Percentiles rank a stretch among this genome's conserved stretches.
These are phyloP conservation scores for Penicillium longicatenatum DNA, from an alignment of 495 filamentous ascomycete species.

Conservation along the genomic window DNA sequence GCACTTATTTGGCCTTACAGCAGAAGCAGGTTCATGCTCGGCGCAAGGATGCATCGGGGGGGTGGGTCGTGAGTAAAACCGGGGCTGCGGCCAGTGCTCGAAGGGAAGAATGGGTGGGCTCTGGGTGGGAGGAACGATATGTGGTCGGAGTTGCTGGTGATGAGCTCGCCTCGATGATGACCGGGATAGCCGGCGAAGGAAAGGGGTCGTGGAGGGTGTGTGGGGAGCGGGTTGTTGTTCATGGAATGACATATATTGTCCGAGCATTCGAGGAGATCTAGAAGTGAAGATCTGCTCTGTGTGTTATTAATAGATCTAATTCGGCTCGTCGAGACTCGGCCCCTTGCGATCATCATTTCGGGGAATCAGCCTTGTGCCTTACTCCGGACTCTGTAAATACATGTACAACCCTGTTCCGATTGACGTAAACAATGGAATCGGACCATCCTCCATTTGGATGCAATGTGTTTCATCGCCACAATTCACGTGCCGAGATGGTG, in stretches of 20 bases:
- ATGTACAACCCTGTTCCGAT: too few relatives aligned
- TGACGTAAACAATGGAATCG: not conserved
- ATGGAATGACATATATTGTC: conserved; percentile 34
- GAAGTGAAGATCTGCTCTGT: not conserved
- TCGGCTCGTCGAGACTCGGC: not conserved
- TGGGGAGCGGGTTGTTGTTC: conserved; percentile 18
- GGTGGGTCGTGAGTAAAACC: conserved; percentile 24
- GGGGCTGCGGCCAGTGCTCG: conserved; percentile 38
- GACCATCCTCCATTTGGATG: not conserved
- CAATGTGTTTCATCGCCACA: not conserved
- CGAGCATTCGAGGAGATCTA: conserved; percentile 35
- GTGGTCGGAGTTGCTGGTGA: conserved; percentile 23
- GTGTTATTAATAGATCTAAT: not conserved
- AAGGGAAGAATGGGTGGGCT: conserved; percentile 36
- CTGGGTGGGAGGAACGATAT: conserved; percentile 33
- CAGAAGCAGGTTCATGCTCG: conserved; percentile 30
- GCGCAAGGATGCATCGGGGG: conserved; percentile 17
- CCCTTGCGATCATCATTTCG: not conserved
- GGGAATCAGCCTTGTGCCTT: too few relatives aligned
- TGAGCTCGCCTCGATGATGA: conserved; percentile 29
- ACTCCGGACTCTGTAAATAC: not conserved
- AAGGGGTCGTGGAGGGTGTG: conserved; percentile 23
- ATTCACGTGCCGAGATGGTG: not conserved
- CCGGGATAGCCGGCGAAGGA: conserved; percentile 21
- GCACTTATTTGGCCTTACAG: conserved; percentile 39